Evolutionary conservation across 2,329 filamentous ascomycete genomes (phyloP).

Genomic region (Claviceps sp.): DNA sequence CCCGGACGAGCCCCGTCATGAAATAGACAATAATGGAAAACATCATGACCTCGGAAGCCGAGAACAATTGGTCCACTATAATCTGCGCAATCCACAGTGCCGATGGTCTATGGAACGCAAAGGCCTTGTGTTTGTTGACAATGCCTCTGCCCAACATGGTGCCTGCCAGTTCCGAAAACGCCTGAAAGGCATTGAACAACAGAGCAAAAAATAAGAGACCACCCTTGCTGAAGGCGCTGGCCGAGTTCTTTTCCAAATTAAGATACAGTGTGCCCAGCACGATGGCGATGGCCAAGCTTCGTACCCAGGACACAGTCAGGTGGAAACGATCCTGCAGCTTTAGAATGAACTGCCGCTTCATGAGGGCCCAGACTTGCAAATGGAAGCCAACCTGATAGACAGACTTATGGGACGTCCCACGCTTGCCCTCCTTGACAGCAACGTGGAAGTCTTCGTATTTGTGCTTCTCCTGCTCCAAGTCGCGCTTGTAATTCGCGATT

Average conservation of each 20-base stretch:
- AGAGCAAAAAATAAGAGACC: conserved; percentile 70
- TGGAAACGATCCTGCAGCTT: conserved; percentile 78
- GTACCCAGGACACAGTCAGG: conserved; percentile 58
- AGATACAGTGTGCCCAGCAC: conserved; percentile 71
- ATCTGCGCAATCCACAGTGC: conserved; percentile 78
- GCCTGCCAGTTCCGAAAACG: conserved; percentile 62
- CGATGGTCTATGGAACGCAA: conserved; percentile 70
- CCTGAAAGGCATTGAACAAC: conserved; percentile 78
- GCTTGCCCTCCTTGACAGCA: conserved; percentile 68
- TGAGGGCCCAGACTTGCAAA: conserved; percentile 68
- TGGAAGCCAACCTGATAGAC: conserved; percentile 78
- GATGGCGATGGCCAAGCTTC: conserved; percentile 59
- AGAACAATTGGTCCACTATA: conserved; percentile 62
- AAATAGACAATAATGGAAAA: conserved; percentile 71
- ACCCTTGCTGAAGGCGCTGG: conserved; percentile 67
- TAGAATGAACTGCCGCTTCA: conserved; percentile 72
- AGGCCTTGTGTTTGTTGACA: conserved; percentile 73
- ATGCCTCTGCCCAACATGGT: conserved; percentile 67
- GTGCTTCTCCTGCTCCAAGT: conserved; percentile 49
- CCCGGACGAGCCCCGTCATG: conserved; percentile 55
- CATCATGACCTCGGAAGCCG: conserved; percentile 54
- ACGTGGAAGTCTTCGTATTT: conserved; percentile 63
- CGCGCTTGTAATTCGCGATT: conserved; percentile 55
- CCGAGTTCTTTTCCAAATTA: conserved; percentile 49
- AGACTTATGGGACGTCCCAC: conserved; percentile 58